phyloP scores from a whole-genome alignment of 106 monocot species.

The Platanthera zijinensis region DNA sequence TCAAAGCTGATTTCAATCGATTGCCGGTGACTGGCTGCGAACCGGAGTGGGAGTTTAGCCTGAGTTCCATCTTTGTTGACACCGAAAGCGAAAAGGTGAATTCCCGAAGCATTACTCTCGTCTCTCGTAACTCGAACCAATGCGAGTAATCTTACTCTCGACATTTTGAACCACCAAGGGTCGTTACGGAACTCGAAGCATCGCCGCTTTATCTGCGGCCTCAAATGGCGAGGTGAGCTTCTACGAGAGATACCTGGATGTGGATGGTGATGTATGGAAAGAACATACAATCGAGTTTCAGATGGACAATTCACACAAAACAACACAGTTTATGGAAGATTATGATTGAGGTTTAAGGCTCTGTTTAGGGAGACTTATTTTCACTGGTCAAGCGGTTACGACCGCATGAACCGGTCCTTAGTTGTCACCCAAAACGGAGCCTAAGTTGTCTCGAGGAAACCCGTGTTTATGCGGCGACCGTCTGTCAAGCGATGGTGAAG shows the following conservation, averaged over 20 bases:
- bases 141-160: background rate
- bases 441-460: too few species aligned
- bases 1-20: conserved; percentile 37
- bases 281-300: conserved; percentile 46
- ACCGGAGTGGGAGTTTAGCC: conserved; percentile 53
- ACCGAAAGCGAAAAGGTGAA: conserved; percentile 33
- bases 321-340: background rate
- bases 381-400: too few species aligned
- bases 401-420: too few species aligned
- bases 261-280: conserved; percentile 55
- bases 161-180: conserved; percentile 26
- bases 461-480: too few species aligned
- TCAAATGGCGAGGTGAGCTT: conserved; percentile 42
- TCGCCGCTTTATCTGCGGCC: conserved; percentile 35
- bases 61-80: conserved; percentile 70
- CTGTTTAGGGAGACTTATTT: background rate
- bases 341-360: background rate
- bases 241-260: conserved; percentile 66
- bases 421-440: too few species aligned
- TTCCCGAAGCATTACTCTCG: background rate
- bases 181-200: conserved; percentile 84
- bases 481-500: too few species aligned
- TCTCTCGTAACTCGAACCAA: background rate
- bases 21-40: conserved; percentile 53
- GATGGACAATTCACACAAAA: conserved; percentile 17